A percentile compares a stretch with the other conserved stretches of the same genome.
Evolutionary conservation across 768 basidiomycete species (phyloP).

Genomic region (Russula vinacea): DNA sequence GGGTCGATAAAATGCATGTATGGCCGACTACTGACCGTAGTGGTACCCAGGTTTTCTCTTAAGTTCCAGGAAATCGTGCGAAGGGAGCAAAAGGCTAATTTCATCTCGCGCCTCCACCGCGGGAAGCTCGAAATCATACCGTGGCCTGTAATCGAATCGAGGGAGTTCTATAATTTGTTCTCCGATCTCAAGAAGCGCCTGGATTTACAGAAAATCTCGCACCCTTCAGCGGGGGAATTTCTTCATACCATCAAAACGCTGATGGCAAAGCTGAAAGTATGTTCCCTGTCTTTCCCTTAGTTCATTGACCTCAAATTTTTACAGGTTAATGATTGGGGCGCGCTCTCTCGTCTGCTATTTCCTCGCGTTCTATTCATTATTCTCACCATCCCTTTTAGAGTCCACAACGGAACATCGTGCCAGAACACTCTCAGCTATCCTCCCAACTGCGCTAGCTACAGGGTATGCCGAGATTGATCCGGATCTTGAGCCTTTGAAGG

Average conservation of each 20-base stretch:
- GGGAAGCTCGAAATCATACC: slow-evolving; percentile 57
- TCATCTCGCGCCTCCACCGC: slow-evolving; percentile 57
- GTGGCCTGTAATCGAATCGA: slow-evolving; percentile 66
- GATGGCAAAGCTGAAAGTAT: slow-evolving; percentile 68
- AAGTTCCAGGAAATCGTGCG: slow-evolving; percentile 63
- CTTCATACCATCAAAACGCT: slow-evolving; percentile 56
- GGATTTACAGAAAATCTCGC: slow-evolving; percentile 49
- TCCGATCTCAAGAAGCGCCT: slow-evolving; percentile 45
- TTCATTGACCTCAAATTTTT: not conserved
- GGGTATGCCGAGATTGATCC: slow-evolving; percentile 49
- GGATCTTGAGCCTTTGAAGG: slow-evolving; percentile 50
- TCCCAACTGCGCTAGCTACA: slow-evolving; percentile 48
- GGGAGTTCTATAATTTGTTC: slow-evolving; percentile 58
- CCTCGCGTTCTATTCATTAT: not conserved
- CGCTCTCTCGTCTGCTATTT: slow-evolving; percentile 52
- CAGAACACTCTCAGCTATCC: slow-evolving; percentile 37
- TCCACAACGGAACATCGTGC: slow-evolving; percentile 50
- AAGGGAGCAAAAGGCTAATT: slow-evolving; percentile 58
- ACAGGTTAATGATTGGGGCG: slow-evolving; percentile 63
- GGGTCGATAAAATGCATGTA: slow-evolving; percentile 32
- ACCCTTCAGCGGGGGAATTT: slow-evolving; percentile 52
- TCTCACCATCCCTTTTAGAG: slow-evolving; percentile 36
- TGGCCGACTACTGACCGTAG: not conserved
- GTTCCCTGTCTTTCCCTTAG: not conserved
- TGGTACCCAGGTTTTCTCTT: slow-evolving; percentile 45